These are phyloP conservation scores for Trametopsis cervina DNA, from an alignment of 768 basidiomycete genomes.

Conservation along the genomic window DNA sequence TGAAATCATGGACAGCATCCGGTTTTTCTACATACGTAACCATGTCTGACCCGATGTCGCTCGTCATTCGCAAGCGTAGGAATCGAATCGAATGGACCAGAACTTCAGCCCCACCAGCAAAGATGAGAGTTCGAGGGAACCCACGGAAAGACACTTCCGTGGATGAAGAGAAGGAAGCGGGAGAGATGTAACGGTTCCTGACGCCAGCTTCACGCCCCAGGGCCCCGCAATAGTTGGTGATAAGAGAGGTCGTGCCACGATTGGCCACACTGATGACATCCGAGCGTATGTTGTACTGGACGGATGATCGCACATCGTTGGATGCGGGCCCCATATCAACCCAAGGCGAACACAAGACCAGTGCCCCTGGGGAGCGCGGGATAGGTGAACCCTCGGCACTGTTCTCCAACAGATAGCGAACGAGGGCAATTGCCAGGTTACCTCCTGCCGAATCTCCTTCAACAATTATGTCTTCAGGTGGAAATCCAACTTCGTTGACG, in stretches of 20 bases:
- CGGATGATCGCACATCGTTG: too few species aligned
- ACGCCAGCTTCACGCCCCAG: constrained; percentile 2
- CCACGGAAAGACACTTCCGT: constrained; percentile 16
- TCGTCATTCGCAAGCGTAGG: constrained; percentile 19
- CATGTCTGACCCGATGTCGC: constrained; percentile 27
- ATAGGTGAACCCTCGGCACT: constrained; percentile 43
- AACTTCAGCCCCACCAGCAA: constrained; percentile 23
- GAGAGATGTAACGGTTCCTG: constrained; percentile 14
- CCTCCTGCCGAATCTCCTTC: constrained; percentile 65
- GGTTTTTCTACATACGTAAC: constrained; percentile 22
- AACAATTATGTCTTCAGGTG: constrained; percentile 53
- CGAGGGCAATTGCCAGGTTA: constrained; percentile 35
- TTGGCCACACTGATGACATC: constrained; percentile 10
- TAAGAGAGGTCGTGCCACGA: constrained; percentile 14
- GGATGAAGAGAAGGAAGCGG: constrained; percentile 10
- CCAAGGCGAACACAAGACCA: constrained; percentile 19
- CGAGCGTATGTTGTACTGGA: not conserved
- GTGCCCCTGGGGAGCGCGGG: not conserved
- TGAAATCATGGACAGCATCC: constrained; percentile 25
- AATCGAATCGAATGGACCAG: constrained; percentile 29
- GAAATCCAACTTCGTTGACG: constrained; percentile 47
- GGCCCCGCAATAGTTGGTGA: too few species aligned
- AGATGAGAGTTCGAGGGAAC: constrained; percentile 26
- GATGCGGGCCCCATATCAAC: not conserved
- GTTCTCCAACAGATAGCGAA: constrained; percentile 30